A percentile compares a stretch with the other conserved stretches of the same genome.
Conservation (phyloP, 352 stramenopile species). For the Paralagenidium karlingii region DNA sequence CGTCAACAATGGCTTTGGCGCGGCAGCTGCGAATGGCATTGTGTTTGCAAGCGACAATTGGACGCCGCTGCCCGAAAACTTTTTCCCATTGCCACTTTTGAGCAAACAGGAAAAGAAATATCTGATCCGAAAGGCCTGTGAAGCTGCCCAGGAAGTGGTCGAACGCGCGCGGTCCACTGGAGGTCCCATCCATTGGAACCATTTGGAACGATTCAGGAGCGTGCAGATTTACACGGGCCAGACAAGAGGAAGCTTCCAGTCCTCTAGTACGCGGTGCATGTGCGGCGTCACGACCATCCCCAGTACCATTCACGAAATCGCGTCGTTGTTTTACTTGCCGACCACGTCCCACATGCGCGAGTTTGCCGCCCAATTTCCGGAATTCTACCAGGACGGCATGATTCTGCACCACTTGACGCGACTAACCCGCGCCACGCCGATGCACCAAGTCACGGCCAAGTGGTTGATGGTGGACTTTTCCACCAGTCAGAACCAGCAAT, state of each 20-base stretch:
- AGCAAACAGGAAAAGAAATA: constrained; percentile 55
- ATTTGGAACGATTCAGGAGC: constrained; percentile 61
- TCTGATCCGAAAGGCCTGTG: constrained; percentile 68
- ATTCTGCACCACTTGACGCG: constrained; percentile 55
- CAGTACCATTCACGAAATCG: constrained; percentile 55
- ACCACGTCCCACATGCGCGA: constrained; percentile 61
- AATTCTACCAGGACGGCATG: constrained; percentile 60
- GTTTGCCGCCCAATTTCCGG: constrained; percentile 32
- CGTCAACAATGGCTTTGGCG: too few species aligned
- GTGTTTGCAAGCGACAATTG: too few species aligned
- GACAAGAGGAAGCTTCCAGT: constrained; percentile 14
- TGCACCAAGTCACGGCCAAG: constrained; percentile 78
- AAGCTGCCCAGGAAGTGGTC: constrained; percentile 66
- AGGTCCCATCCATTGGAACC: constrained; percentile 55
- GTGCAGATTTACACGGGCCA: constrained; percentile 67
- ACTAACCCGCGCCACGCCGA: constrained; percentile 53
- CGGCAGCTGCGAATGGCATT: too few species aligned
- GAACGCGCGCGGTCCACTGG: constrained; percentile 45
- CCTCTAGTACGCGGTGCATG: constrained; percentile 32
- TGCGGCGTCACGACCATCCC: constrained; percentile 70
- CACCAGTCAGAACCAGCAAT: too few species aligned
- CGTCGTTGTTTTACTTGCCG: constrained; percentile 49
- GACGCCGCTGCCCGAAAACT: constrained; percentile 62
- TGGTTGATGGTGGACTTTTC: constrained; percentile 47
- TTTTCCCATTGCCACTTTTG: constrained; percentile 57